Base-by-base conservation (phyloP, 768 basidiomycete species). In the Pholiota molesta region DNA sequence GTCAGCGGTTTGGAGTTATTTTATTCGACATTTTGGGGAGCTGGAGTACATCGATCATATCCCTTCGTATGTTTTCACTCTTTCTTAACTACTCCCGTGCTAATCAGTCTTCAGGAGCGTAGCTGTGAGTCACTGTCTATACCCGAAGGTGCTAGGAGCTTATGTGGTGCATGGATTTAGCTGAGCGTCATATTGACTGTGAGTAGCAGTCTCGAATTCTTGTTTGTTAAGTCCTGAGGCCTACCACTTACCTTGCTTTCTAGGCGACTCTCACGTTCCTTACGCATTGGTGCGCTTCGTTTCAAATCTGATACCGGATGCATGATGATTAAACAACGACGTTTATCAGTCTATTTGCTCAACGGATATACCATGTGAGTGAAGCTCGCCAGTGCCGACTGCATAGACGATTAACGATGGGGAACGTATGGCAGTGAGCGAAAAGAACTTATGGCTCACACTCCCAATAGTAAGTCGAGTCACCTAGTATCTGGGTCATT, bases 341-440 rank as follows among this genome's bases (percentile, higher is more conserved):
- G 35, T 35, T 2, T 16, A 11, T 17, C 59, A 78, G 73, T 52
- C 74, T 75, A 69, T 74, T 77, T 45, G 74, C 74, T 9, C 72
- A 74, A 52, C 66, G 79, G 40, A 76, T 80, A 33, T 76, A 72
- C 57, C 64, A 68, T 60, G 79, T 79, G 58, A 45, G 78, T 69
- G 21, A n/a, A 5, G n/a, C 21, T 31, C 19, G 7, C 16, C 16
- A 14, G 8, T 33, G 13, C 31, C 31, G 9, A 6, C 21, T 29
- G 9, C 17, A 9, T 44, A n/a, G 26, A 8, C 21, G 8, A 47
- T 29, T 42, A 8, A 42, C 21, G 55, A 42, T 4, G 28, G 13
- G 8, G 19, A 7, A 26, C 2, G 21, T 63, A 13, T 16, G 9
- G 5, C 52, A 64, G 64, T 65, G 23, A 65, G 64, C 33, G 37